These are phyloP conservation scores for Pleurostoma richardsiae DNA, from an alignment of 2,329 filamentous ascomycete genomes.

Conservation along the genomic window DNA sequence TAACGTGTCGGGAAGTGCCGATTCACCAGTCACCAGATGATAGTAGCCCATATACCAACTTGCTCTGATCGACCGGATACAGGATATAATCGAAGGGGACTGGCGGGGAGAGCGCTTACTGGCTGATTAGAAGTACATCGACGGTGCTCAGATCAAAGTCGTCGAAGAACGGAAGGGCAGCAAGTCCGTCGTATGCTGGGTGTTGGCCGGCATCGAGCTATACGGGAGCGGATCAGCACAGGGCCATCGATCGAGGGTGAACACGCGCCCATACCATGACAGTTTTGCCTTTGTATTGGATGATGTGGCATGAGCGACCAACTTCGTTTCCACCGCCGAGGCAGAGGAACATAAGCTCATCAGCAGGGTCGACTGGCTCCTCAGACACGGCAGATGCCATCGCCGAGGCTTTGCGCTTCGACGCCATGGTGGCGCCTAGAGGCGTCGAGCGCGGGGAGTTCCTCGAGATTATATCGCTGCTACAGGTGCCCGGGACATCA, in stretches of 20 bases:
- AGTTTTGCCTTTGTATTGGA: slow-evolving; percentile 98
- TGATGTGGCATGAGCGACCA: slow-evolving; percentile 92
- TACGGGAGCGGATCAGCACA: background rate
- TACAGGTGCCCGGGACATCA: too few relatives aligned
- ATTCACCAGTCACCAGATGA: too few relatives aligned
- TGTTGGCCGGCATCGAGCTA: slow-evolving; percentile 97
- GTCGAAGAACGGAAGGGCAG: slow-evolving; percentile 93
- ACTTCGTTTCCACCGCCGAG: slow-evolving; percentile 96
- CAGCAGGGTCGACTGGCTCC: slow-evolving; percentile 85
- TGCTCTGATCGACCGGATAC: background rate
- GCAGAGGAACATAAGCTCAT: slow-evolving; percentile 91
- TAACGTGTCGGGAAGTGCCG: too few relatives aligned
- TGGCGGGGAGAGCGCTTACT: slow-evolving; percentile 64
- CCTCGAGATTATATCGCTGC: too few relatives aligned
- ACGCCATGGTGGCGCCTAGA: slow-evolving; percentile 59
- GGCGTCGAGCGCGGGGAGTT: too few relatives aligned
- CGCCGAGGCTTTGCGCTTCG: slow-evolving; percentile 81
- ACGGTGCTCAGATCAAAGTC: slow-evolving; percentile 97
- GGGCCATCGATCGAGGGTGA: too few relatives aligned
- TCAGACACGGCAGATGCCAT: slow-evolving; percentile 65
- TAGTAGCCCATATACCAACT: too few relatives aligned
- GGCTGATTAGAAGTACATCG: slow-evolving; percentile 94
- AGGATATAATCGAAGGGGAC: background rate
- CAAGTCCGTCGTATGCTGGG: slow-evolving; percentile 90
- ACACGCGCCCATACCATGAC: slow-evolving; percentile 70